Conservation (phyloP, 495 filamentous ascomycete genomes). For the Penicillium lividum region DNA sequence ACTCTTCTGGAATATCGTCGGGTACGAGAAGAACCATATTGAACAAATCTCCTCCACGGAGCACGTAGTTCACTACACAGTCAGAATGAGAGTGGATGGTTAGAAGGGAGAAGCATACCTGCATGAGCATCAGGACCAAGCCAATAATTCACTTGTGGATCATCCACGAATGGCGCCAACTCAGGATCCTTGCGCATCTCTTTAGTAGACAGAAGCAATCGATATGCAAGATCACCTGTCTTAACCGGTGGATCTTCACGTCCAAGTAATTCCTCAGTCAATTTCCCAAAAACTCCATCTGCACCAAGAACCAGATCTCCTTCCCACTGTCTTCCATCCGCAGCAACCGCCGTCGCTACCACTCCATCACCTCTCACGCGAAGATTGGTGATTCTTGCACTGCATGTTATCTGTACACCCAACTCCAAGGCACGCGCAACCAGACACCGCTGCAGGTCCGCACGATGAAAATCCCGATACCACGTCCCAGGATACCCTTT, state of each 20-base stretch:
- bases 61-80: slow-evolving; percentile 57
- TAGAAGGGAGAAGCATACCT: slow-evolving; percentile 21
- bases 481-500: slow-evolving; percentile 49
- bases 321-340: slow-evolving; percentile 37
- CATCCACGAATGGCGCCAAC: slow-evolving; percentile 50
- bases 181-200: slow-evolving; percentile 50
- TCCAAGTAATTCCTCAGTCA: slow-evolving; percentile 41
- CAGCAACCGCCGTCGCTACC: slow-evolving; percentile 28
- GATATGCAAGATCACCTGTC: slow-evolving; percentile 70
- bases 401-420: slow-evolving; percentile 48
- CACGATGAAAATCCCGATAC: slow-evolving; percentile 62
- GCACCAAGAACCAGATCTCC: slow-evolving; percentile 59
- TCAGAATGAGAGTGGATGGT: not conserved
- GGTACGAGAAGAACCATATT: slow-evolving; percentile 72
- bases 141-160: slow-evolving; percentile 70
- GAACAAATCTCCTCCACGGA: slow-evolving; percentile 59
- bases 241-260: slow-evolving; percentile 47
- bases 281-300: slow-evolving; percentile 55
- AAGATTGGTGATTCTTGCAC: slow-evolving; percentile 43
- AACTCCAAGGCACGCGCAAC: slow-evolving; percentile 53
- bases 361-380: slow-evolving; percentile 27
- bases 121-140: slow-evolving; percentile 63
- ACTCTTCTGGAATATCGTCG: slow-evolving; percentile 63
- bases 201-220: slow-evolving; percentile 55
- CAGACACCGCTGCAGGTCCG: slow-evolving; percentile 54